Evolutionary conservation across 208 protist species (phyloP).

Genomic region (Strigomonas galati): DNA sequence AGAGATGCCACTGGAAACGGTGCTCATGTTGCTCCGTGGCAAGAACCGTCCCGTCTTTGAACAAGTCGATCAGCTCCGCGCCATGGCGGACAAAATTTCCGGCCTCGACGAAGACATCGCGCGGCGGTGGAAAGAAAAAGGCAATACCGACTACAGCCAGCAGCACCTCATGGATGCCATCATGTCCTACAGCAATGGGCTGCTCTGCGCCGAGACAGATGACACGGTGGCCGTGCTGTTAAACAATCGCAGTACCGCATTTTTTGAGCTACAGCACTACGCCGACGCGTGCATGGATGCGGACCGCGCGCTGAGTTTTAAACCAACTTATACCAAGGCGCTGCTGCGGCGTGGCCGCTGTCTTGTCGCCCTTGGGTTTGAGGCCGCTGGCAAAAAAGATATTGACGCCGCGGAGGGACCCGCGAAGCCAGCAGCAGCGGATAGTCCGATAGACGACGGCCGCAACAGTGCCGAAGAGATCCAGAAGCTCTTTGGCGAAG

Average conservation of each 20-base stretch:
- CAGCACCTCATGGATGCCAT: slow-evolving; percentile 40
- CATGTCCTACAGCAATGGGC: slow-evolving; percentile 70
- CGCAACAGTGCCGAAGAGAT: slow-evolving; percentile 46
- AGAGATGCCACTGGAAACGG: slow-evolving; percentile 42
- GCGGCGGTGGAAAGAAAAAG: slow-evolving; percentile 75
- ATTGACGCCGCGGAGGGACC: slow-evolving; percentile 38
- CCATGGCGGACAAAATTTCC: slow-evolving; percentile 24
- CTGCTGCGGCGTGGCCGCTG: slow-evolving; percentile 60
- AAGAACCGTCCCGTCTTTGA: slow-evolving; percentile 31
- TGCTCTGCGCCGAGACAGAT: slow-evolving; percentile 63
- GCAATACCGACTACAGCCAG: slow-evolving; percentile 55
- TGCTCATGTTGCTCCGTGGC: slow-evolving; percentile 30
- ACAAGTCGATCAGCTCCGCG: slow-evolving; percentile 34
- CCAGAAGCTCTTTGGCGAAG: slow-evolving; percentile 33
- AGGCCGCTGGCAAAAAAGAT: slow-evolving; percentile 45
- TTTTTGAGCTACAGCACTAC: slow-evolving; percentile 49
- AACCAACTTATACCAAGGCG: slow-evolving; percentile 70
- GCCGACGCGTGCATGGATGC: slow-evolving; percentile 68
- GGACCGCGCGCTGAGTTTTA: slow-evolving; percentile 40
- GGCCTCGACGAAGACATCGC: slow-evolving; percentile 52
- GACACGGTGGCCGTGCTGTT: slow-evolving; percentile 63
- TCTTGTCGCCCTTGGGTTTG: slow-evolving; percentile 66
- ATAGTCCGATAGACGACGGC: slow-evolving; percentile 10
- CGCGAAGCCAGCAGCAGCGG: background rate
- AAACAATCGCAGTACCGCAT: slow-evolving; percentile 75